A percentile compares a stretch with the other conserved stretches of the same genome.
Conservation (phyloP, 768 basidiomycete genomes). For the Phlebiopsis gigantea region DNA sequence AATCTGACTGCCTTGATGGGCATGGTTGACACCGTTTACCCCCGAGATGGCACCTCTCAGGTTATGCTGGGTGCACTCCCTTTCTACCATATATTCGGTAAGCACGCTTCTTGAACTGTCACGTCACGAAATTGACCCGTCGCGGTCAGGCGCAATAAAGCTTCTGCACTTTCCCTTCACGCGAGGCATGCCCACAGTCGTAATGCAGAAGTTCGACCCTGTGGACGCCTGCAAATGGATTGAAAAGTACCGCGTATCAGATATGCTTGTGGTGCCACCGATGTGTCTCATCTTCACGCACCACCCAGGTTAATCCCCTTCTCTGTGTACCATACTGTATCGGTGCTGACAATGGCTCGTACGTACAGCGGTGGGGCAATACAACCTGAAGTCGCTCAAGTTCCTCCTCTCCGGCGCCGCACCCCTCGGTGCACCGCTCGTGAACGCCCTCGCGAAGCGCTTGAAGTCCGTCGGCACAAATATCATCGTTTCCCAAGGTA, state of each 20-base stretch:
- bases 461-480: conserved; percentile 37
- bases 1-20: conserved; percentile 60
- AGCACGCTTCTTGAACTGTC: too few species aligned
- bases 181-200: conserved; percentile 43
- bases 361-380: conserved; percentile 62
- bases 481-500: conserved; percentile 49
- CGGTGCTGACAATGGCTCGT: background rate
- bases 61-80: conserved; percentile 62
- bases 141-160: conserved; percentile 46
- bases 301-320: conserved; percentile 50
- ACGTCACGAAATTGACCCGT: too few species aligned
- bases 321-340: background rate
- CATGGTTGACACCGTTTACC: conserved; percentile 41
- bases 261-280: conserved; percentile 68
- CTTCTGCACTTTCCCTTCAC: conserved; percentile 56
- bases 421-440: conserved; percentile 64
- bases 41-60: conserved; percentile 39
- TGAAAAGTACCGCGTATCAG: conserved; percentile 57
- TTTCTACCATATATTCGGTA: conserved; percentile 47
- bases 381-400: conserved; percentile 57
- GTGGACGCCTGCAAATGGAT: conserved; percentile 59
- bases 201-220: conserved; percentile 72
- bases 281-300: conserved; percentile 73
- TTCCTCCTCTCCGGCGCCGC: conserved; percentile 73
- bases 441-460: conserved; percentile 38